These are phyloP conservation scores for Thalia dealbata DNA, from an alignment of 176 grass and related monocot genomes.

Conservation along the genomic window DNA sequence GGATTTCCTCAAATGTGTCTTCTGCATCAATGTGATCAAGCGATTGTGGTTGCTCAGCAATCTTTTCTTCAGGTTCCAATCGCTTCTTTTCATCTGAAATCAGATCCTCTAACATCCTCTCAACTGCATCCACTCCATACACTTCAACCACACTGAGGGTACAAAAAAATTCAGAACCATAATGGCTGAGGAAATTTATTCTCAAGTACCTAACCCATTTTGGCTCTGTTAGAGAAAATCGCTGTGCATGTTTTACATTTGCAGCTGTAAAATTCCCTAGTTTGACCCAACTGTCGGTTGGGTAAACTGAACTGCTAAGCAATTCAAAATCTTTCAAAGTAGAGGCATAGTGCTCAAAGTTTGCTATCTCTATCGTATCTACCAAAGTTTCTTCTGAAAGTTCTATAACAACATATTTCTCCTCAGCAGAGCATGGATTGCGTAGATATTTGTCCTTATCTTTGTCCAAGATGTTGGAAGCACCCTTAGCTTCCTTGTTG, in stretches of 20 bases:
- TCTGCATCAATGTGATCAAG: conserved; percentile 38
- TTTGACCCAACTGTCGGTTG: conserved; percentile 70
- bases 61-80: conserved; percentile 47
- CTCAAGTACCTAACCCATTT: conserved; percentile 93
- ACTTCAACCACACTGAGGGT: conserved; percentile 86
- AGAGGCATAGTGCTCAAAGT: conserved; percentile 94
- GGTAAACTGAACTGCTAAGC: conserved; percentile 65
- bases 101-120: conserved; percentile 91
- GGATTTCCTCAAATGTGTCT: conserved; percentile 28
- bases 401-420: conserved; percentile 86
- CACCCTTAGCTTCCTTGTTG: conserved; percentile 96
- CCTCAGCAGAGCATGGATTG: conserved; percentile 88
- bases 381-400: conserved; percentile 98
- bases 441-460: conserved; percentile 90
- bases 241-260: conserved; percentile 66
- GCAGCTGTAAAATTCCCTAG: conserved; percentile 62
- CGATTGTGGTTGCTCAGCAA: conserved; percentile 28
- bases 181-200: conserved; percentile 75
- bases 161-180: conserved; percentile 91
- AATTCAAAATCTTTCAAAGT: conserved; percentile 84
- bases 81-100: conserved; percentile 73
- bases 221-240: conserved; percentile 53
- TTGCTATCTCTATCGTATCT: conserved; percentile 65
- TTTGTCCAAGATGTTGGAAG: conserved; percentile 90
- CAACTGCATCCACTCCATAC: conserved; percentile 94